Conservation (phyloP, 441 rosid species). For the Cnidoscolus chayamansa region DNA sequence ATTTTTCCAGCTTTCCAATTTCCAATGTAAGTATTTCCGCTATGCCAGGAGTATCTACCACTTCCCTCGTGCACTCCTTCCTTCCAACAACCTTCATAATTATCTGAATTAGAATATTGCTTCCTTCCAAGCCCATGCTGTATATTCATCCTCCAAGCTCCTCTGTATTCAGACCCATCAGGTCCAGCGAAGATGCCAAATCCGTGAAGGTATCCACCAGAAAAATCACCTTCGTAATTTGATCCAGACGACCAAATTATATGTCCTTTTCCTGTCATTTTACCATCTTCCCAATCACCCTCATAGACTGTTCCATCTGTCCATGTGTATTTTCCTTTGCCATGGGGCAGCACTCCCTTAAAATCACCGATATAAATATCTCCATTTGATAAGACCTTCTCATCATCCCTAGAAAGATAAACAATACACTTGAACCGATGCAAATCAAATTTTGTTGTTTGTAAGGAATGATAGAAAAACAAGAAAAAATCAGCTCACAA, state of each 20-base stretch:
- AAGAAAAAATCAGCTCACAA: conserved; percentile 1
- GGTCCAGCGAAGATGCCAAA: conserved; percentile 52
- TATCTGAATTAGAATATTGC: conserved; percentile 66
- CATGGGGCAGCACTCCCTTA: conserved; percentile 62
- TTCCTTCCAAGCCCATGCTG: conserved; percentile 80
- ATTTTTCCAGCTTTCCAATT: conserved; percentile 82
- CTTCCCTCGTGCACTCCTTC: conserved; percentile 84
- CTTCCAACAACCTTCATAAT: conserved; percentile 89
- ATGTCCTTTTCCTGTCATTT: conserved; percentile 76
- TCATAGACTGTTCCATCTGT: conserved; percentile 61
- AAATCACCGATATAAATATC: conserved; percentile 65
- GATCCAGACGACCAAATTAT: conserved; percentile 71
- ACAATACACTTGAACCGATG: background rate
- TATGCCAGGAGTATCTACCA: conserved; percentile 77
- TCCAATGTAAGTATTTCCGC: conserved; percentile 72
- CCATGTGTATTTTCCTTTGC: conserved; percentile 82
- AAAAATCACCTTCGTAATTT: conserved; percentile 78
- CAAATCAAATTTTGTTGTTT: background rate
- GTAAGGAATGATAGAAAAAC: background rate
- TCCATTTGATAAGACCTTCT: conserved; percentile 57
- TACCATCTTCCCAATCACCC: conserved; percentile 93
- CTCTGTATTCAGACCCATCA: conserved; percentile 65
- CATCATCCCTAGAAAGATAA: conserved; percentile 40
- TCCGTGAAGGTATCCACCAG: conserved; percentile 87
- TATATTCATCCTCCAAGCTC: conserved; percentile 87